A percentile compares a stretch with the other conserved stretches of the same genome.
These are phyloP conservation scores for Rhodamnia rubescens DNA, from an alignment of 345 rosid genomes.

Conservation along the genomic window DNA sequence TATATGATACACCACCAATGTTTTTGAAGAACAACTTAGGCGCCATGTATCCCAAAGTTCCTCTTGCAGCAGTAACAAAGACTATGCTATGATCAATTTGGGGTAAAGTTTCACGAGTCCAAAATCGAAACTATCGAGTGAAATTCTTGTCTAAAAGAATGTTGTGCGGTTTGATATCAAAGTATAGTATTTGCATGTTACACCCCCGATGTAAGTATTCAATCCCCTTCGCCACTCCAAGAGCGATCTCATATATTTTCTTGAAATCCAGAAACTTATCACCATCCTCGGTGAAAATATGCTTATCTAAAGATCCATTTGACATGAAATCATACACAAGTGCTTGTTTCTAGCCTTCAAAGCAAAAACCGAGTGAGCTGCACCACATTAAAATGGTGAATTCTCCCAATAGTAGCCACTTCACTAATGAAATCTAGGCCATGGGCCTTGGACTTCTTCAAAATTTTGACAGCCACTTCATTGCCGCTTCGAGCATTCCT, in stretches of 20 bases:
- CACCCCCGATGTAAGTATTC: not conserved
- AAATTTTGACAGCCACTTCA: no score
- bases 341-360: no score
- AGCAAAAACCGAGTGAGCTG: no score
- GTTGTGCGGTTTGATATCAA: not conserved
- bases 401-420: no score
- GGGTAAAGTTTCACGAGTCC: not conserved
- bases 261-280: not conserved
- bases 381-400: no score
- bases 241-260: not conserved
- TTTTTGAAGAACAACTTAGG: not conserved
- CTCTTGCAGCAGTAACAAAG: not conserved
- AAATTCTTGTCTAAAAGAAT: not conserved
- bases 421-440: no score
- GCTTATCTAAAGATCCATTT: not conserved
- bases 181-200: not conserved
- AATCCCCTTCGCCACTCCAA: not conserved
- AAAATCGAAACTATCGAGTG: not conserved
- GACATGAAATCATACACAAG: not conserved
- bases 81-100: not conserved
- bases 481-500: no score
- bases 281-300: not conserved
- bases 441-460: no score
- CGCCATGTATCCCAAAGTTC: not conserved
- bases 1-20: not conserved